Evolutionary conservation across 495 filamentous ascomycete genomes (phyloP).

Genomic region (Lophiotrema nucula): DNA sequence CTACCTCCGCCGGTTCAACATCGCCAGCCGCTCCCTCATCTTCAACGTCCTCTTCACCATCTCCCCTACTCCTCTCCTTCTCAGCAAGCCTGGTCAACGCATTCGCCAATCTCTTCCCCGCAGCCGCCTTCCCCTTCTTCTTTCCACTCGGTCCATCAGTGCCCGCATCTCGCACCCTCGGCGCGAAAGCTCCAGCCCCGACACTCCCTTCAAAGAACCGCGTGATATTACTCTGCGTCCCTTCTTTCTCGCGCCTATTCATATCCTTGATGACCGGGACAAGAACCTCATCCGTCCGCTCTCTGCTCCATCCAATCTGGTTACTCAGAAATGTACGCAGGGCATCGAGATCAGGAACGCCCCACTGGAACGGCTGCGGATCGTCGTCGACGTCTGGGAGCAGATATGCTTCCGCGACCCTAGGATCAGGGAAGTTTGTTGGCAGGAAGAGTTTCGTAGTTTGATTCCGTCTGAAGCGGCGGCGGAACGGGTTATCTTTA

Average conservation of each 20-base stretch:
- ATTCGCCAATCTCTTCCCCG: conserved; percentile 28
- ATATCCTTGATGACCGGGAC: conserved; percentile 93
- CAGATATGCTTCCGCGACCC: conserved; percentile 78
- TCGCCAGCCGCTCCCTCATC: background rate
- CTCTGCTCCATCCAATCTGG: conserved; percentile 90
- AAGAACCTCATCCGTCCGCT: conserved; percentile 89
- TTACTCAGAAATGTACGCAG: conserved; percentile 82
- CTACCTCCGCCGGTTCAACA: background rate
- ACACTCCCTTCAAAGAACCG: conserved; percentile 69
- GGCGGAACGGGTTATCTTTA: conserved; percentile 61
- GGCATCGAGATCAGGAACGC: conserved; percentile 85
- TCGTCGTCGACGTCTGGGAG: conserved; percentile 79
- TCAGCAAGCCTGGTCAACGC: conserved; percentile 30
- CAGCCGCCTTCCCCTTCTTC: conserved; percentile 78
- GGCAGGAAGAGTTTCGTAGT: conserved; percentile 83
- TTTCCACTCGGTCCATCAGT: conserved; percentile 46
- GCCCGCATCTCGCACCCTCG: conserved; percentile 59
- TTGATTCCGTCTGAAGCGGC: conserved; percentile 67
- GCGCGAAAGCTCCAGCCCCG: conserved; percentile 69
- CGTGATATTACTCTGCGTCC: conserved; percentile 96
- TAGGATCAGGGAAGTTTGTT: conserved; percentile 68
- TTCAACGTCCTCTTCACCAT: background rate
- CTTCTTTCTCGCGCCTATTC: conserved; percentile 80
- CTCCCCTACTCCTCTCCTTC: conserved; percentile 15
- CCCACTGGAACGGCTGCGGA: conserved; percentile 84